Conservation (phyloP, 352 stramenopile species). For the Phytophthora aleatoria region DNA sequence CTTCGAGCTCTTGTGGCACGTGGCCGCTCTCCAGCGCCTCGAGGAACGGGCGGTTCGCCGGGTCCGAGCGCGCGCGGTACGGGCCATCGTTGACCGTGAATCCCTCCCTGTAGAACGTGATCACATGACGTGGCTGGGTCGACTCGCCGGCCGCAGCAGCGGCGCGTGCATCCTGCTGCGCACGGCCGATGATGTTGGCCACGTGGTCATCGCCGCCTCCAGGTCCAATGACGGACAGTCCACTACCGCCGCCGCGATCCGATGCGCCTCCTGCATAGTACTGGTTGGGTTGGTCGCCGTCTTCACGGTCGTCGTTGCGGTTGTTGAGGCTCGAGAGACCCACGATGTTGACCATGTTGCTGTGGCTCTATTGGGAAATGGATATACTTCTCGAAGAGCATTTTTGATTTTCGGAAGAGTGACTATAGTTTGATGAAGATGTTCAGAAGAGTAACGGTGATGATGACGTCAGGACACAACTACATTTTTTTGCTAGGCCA, state of each 20-base stretch:
- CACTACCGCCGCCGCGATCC: slow-evolving; percentile 72
- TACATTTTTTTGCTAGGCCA: slow-evolving; percentile 45
- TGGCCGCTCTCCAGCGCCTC: slow-evolving; percentile 80
- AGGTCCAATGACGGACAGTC: slow-evolving; percentile 73
- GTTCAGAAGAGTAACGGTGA: slow-evolving; percentile 15
- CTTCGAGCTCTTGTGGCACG: slow-evolving; percentile 79
- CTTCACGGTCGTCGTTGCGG: slow-evolving; percentile 40
- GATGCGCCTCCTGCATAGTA: slow-evolving; percentile 78
- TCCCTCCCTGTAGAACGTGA: slow-evolving; percentile 88
- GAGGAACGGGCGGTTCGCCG: slow-evolving; percentile 77
- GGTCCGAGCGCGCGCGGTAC: slow-evolving; percentile 74
- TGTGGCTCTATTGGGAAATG: neutral
- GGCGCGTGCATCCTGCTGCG: slow-evolving; percentile 65
- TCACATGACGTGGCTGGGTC: slow-evolving; percentile 55
- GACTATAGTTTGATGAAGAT: slow-evolving; percentile 4
- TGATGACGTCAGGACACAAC: slow-evolving; percentile 4
- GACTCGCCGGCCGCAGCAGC: slow-evolving; percentile 28
- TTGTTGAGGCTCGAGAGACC: slow-evolving; percentile 74
- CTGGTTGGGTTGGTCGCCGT: slow-evolving; percentile 52
- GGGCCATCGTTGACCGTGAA: slow-evolving; percentile 83
- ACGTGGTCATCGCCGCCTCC: slow-evolving; percentile 58
- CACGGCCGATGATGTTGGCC: slow-evolving; percentile 84
- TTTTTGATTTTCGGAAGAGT: slow-evolving; percentile 12
- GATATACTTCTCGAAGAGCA: neutral
- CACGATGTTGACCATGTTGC: slow-evolving; percentile 81